Evolutionary conservation across 2,329 filamentous ascomycete species (phyloP).

Genomic region (Dothistroma septosporum): DNA sequence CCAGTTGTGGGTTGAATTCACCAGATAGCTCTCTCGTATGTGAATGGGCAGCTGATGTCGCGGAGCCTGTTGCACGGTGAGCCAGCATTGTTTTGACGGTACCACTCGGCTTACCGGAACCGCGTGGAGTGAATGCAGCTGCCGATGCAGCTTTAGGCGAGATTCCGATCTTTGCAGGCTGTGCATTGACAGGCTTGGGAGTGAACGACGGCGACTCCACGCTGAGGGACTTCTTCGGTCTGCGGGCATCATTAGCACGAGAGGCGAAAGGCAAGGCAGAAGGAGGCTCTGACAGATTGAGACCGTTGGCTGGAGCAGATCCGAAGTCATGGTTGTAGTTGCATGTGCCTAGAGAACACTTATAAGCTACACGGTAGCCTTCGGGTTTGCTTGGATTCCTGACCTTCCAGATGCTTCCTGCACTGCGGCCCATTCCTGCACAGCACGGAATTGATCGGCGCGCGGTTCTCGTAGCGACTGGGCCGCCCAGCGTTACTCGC

Average conservation of each 20-base stretch:
- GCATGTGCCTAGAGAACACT: conserved; percentile 28
- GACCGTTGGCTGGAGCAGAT: conserved; percentile 28
- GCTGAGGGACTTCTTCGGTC: conserved; percentile 70
- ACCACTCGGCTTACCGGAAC: conserved; percentile 29
- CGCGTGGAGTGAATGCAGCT: conserved; percentile 74
- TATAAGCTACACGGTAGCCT: conserved; percentile 7
- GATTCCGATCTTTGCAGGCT: conserved; percentile 65
- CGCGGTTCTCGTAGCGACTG: conserved; percentile 30
- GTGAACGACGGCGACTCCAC: conserved; percentile 91
- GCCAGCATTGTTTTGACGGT: neutral
- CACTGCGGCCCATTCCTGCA: conserved; percentile 36
- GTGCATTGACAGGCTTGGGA: conserved; percentile 45
- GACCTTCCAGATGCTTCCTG: conserved; percentile 34
- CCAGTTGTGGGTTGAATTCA: conserved; percentile 38
- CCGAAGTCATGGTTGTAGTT: conserved; percentile 34
- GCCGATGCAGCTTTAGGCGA: conserved; percentile 88
- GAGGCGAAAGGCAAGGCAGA: neutral
- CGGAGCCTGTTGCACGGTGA: conserved; percentile 32
- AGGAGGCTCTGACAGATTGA: conserved; percentile 22
- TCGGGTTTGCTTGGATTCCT: neutral
- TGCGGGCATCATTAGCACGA: conserved; percentile 5
- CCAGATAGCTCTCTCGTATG: conserved; percentile 45
- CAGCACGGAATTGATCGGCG: conserved; percentile 26
- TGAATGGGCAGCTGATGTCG: conserved; percentile 38
- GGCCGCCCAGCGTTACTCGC: conserved; percentile 31